Base-by-base conservation (phyloP, 495 filamentous ascomycete species). In the Hypoxylon lenormandii region DNA sequence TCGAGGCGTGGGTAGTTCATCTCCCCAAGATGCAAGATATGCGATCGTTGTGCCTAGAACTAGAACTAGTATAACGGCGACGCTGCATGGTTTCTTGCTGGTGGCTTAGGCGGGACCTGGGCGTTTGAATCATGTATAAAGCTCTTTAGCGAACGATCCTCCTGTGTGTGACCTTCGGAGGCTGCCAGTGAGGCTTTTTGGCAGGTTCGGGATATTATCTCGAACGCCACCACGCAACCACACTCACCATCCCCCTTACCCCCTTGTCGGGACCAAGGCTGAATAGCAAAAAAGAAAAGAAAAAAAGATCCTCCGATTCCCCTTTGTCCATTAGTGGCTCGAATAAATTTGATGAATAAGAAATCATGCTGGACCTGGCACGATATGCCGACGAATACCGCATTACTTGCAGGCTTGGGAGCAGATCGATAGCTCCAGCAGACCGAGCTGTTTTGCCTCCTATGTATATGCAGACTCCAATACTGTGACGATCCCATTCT, bases 321-420 rank as follows among this genome's bases (percentile, higher is more conserved):
- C 36, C 28, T 33, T 53, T 42, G 18, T 21, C 43, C 16, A 60
- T 60, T 59, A 59, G 48, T 33, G 33, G 46, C 33, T 46, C 33
- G 12, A 8, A 33, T 19, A 16, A 38, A 16, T 28, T 28, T 33
- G 30, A 33, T 33, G 30, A 33, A 33, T 33, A 33, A 33, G 33
- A 43, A 57, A 48, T 40, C 36, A 54, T 59, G 48, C 15, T 33
- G 30, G 30, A 33, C 21, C 8, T 22, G 15, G 40, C 59, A 66
- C 18, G 7, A 63, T 60, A 46, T 69, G 66, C 66, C 66, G 66
- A 64, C 48, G 22, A 37, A 64, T 64, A 55, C 53, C 60, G 60
- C n/a, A 60, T 69, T 59, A 28, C 53, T 36, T 46, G 62, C 60
- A 58, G 45, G 8, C 23, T 55, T n/a, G n/a, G 36, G 43, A 22